Percentiles rank a stretch among this genome's conserved stretches.
phyloP scores from a whole-genome alignment of 345 rosid species.

The Gossypioides kirkii region DNA sequence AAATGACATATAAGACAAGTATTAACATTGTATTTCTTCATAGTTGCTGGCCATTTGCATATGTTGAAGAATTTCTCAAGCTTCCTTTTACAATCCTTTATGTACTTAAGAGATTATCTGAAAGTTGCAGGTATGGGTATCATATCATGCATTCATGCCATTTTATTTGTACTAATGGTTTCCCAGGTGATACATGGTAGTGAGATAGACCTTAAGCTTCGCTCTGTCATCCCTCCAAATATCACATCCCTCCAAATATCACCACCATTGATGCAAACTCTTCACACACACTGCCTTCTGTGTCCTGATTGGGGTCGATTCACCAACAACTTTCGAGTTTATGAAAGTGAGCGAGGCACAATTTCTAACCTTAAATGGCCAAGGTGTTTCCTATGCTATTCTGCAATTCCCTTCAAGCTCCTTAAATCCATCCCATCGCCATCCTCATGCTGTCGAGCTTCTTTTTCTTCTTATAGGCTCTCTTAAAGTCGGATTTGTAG shows the following conservation, averaged over 20 bases:
- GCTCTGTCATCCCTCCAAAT: neutral
- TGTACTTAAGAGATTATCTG: neutral
- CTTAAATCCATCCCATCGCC: neutral
- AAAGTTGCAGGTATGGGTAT: neutral
- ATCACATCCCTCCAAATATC: neutral
- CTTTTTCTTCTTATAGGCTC: constrained; percentile 4
- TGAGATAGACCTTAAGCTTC: neutral
- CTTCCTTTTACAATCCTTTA: neutral
- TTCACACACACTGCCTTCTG: neutral
- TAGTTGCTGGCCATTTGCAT: neutral
- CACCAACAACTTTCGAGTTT: neutral
- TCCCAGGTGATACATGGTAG: neutral
- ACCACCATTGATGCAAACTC: neutral
- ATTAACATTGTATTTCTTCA: neutral
- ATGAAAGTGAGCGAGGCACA: neutral
- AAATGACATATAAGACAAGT: neutral
- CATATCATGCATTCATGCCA: neutral
- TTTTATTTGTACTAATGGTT: neutral
- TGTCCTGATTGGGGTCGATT: neutral
- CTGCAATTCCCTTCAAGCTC: neutral
- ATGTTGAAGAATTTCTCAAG: neutral
- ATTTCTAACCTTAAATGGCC: neutral
- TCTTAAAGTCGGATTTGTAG: constrained; percentile 1
- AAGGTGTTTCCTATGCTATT: neutral
- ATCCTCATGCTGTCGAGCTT: neutral